Percentiles rank a stretch among this genome's conserved stretches.
Conservation (phyloP, 1,284 basidiomycete species). For the Mycosarcoma maydis region DNA sequence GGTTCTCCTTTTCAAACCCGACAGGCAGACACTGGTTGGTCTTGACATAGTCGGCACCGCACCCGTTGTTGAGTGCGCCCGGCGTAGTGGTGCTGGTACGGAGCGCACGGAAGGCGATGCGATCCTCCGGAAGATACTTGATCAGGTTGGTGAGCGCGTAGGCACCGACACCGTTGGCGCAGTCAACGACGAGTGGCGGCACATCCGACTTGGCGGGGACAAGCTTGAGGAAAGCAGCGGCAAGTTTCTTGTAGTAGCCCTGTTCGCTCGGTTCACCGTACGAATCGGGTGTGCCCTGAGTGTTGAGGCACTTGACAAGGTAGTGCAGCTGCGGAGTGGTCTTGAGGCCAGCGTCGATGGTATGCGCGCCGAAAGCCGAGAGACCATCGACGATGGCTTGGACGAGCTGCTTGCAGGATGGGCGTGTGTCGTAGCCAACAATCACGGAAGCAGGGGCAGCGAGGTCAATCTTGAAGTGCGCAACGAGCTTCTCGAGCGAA, state of each 20-base stretch:
- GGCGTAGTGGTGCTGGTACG: constrained; percentile 71
- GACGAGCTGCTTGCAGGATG: constrained; percentile 84
- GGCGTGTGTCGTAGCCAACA: constrained; percentile 91
- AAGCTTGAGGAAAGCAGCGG: constrained; percentile 84
- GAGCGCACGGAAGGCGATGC: constrained; percentile 51
- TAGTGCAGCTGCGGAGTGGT: constrained; percentile 98
- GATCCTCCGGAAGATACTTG: constrained; percentile 56
- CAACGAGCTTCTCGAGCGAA: constrained; percentile 76
- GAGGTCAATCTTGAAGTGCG: constrained; percentile 79
- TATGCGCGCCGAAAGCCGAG: constrained; percentile 71
- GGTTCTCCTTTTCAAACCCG: constrained; percentile 58
- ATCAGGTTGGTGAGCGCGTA: constrained; percentile 59
- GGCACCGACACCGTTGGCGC: constrained; percentile 96
- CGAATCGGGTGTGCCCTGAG: constrained; percentile 75
- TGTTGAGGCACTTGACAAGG: constrained; percentile 89
- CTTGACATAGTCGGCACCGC: constrained; percentile 98
- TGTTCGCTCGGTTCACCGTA: constrained; percentile 86
- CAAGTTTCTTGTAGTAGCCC: constrained; percentile 88
- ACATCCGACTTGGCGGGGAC: constrained; percentile 67
- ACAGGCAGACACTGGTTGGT: constrained; percentile 70
- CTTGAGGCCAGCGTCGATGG: constrained; percentile 75
- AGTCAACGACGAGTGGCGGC: constrained; percentile 82
- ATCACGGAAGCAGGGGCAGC: constrained; percentile 82
- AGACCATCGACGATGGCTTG: constrained; percentile 85
- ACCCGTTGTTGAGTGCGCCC: constrained; percentile 81